phyloP scores from a whole-genome alignment of 1,139 yeast species.

The Hyphopichia fennica region DNA sequence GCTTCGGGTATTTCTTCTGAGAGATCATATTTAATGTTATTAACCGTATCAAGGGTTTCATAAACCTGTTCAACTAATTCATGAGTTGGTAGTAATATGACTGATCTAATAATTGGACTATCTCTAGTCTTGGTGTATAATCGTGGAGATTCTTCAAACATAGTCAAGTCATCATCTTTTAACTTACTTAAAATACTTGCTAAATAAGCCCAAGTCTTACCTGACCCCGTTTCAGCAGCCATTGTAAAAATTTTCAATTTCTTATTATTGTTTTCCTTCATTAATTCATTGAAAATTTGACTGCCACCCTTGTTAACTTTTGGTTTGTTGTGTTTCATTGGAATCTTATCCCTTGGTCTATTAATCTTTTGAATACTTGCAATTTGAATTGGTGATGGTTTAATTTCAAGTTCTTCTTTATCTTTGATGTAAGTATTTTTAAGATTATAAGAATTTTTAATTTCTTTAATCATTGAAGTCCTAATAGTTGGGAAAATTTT shows the following conservation, averaged over 20 bases:
- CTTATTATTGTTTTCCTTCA: constrained; percentile 28
- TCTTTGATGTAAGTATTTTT: constrained; percentile 33
- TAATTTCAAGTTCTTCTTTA: constrained; percentile 31
- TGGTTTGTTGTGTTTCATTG: constrained; percentile 15
- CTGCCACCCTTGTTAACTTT: constrained; percentile 14
- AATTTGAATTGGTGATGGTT: constrained; percentile 46
- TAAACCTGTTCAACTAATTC: constrained; percentile 85
- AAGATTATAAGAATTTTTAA: constrained; percentile 48
- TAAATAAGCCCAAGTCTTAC: constrained; percentile 91
- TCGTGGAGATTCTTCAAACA: constrained; percentile 25
- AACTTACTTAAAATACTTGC: constrained; percentile 71
- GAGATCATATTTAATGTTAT: constrained; percentile 23
- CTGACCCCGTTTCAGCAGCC: constrained; percentile 97
- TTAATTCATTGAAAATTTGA: constrained; percentile 20
- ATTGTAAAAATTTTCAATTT: constrained; percentile 67
- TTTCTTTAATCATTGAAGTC: constrained; percentile 58
- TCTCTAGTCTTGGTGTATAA: constrained; percentile 29
- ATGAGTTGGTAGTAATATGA: constrained; percentile 82
- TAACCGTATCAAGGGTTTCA: constrained; percentile 46
- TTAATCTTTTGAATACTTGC: constrained; percentile 47
- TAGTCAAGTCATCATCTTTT: constrained; percentile 50
- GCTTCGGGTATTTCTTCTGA: constrained; percentile 14
- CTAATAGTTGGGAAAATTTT: constrained; percentile 69
- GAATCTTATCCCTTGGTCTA: constrained; percentile 25
- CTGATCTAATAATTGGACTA: constrained; percentile 56